Base-by-base conservation (phyloP, 495 filamentous ascomycete genomes). In the Cenococcum geophilum region DNA sequence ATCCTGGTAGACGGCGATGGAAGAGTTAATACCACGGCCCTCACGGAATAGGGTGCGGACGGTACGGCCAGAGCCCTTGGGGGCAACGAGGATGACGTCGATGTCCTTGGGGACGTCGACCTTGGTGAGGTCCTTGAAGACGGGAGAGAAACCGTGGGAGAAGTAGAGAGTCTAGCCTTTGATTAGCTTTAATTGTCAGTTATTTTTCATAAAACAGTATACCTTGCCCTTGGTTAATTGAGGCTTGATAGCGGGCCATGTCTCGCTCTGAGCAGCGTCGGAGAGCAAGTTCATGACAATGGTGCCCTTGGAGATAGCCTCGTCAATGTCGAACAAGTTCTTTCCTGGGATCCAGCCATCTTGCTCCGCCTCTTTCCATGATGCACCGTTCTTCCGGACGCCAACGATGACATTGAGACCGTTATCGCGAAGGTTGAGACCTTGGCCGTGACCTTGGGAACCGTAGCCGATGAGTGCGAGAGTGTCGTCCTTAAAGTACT, bases 401-500 rank as follows among this genome's bases (percentile, higher is more conserved):
- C 93, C 93, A 67, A 98, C 83, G 72, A 98, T 97, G 74, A 98
- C 93, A 74, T 97, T 97, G 60, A 98, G 82, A 71, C 93, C 93
- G 80, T 98, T 95, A 84, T 98, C 93, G 76, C 93, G 91, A 70
- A 97, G 85, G 83, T 98, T 98, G 66, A 98, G 88, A 73, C 95
- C 95, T 81, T 98, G 93, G 68, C 95, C 93, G 80, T 98, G 93
- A 67, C 93, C 87, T 81, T 98, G 93, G 67, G 95, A 97, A 70
- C 93, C 93, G 80, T 98, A 98, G 74, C 93, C 93, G 76, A 98
- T 98, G 70, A 98, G 87, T 63, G 95, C 93, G 71, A 98, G 89
- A 72, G 92, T 97, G 74, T 98, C 93, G 79, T 97, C 86, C 86
- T 97, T 97, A 88, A 98, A 97, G 85, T 89, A 98, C 51, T 96